phyloP scores from a whole-genome alignment of 345 rosid species.

The Syzygium grande region DNA sequence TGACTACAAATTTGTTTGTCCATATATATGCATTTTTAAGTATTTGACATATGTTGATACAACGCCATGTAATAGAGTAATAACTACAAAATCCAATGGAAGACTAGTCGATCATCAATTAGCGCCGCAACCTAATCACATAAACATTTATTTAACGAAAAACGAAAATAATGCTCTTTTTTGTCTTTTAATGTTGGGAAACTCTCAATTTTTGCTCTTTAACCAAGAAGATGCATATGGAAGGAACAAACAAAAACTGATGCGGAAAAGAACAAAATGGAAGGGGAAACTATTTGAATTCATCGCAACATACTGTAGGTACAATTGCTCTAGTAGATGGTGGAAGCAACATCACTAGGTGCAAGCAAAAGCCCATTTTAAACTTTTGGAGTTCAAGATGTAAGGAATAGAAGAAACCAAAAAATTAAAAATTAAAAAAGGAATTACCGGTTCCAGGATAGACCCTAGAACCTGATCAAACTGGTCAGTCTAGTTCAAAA shows the following conservation, averaged over 20 bases:
- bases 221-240: not conserved
- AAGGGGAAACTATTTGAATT: not conserved
- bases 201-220: not conserved
- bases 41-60: not conserved
- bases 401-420: not conserved
- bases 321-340: not conserved
- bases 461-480: not conserved
- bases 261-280: not conserved
- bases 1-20: not conserved
- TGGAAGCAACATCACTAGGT: not conserved
- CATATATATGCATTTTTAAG: no score
- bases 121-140: not conserved
- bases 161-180: not conserved
- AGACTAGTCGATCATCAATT: not conserved
- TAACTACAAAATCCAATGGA: not conserved
- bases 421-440: no score
- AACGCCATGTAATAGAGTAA: no score
- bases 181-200: not conserved
- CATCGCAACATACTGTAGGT: not conserved
- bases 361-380: not conserved
- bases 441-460: accelerated
- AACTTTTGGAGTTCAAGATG: not conserved
- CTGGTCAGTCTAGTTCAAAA: not conserved
- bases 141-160: not conserved
- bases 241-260: not conserved